phyloP scores from a whole-genome alignment of 169 alveolate genomes.

The Cyclospora cayetanensis region DNA sequence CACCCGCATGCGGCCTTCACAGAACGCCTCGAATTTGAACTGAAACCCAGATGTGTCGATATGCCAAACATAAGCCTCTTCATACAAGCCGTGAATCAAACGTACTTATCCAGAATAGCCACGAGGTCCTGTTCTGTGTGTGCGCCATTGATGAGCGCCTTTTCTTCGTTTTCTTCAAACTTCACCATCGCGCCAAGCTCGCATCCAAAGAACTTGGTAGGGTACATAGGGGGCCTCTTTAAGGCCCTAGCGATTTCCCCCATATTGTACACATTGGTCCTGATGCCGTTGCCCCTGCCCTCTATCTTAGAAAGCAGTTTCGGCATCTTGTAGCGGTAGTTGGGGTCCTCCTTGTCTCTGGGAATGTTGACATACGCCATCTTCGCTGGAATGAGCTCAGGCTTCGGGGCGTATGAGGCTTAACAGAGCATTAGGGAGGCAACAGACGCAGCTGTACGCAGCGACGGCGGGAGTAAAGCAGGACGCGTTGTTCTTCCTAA shows the following conservation, averaged over 20 bases:
- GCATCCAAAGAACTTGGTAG: conserved; percentile 95
- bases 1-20: neutral
- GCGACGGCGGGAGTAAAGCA: neutral
- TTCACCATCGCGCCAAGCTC: conserved; percentile 96
- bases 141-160: conserved; percentile 96
- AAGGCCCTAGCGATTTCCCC: conserved; percentile 97
- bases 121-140: conserved; percentile 93
- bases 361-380: conserved; percentile 36
- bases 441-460: neutral
- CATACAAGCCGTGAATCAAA: neutral
- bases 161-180: conserved; percentile 94
- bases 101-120: conserved; percentile 92
- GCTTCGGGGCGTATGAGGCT: neutral
- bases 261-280: conserved; percentile 96
- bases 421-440: neutral
- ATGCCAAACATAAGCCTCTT: neutral
- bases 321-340: conserved; percentile 80
- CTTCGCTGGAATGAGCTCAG: neutral
- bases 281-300: conserved; percentile 85
- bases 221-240: conserved; percentile 91
- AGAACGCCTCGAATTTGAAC: neutral
- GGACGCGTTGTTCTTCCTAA: neutral
- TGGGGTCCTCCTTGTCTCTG: conserved; percentile 74
- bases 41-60: neutral
- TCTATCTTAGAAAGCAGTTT: conserved; percentile 76